Evolutionary conservation across 2,329 filamentous ascomycete genomes (phyloP).

Genomic region (Huntiella abstrusa): DNA sequence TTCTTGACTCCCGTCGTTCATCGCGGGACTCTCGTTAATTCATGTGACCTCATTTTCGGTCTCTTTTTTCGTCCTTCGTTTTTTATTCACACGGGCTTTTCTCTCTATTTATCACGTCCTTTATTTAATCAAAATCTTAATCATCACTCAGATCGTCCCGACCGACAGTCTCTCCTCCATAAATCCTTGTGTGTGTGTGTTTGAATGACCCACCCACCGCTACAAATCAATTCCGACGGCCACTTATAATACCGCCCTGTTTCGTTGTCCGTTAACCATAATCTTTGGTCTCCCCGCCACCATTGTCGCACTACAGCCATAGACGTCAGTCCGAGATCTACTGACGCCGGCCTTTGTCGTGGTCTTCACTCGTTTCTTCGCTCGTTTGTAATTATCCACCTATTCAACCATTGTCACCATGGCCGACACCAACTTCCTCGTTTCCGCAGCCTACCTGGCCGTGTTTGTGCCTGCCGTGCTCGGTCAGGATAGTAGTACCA

Average conservation of each 20-base stretch:
- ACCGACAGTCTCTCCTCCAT: too few relatives aligned
- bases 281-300: too few relatives aligned
- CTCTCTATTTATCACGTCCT: not conserved
- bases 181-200: too few relatives aligned
- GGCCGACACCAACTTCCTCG: constrained; percentile 9
- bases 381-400: not conserved
- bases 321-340: too few relatives aligned
- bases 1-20: not conserved
- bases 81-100: not conserved
- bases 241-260: not conserved
- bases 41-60: not conserved
- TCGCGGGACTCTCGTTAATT: not conserved
- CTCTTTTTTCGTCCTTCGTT: too few relatives aligned
- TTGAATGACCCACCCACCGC: not conserved
- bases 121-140: not conserved
- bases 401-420: not conserved
- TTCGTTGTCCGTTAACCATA: not conserved
- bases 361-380: too few relatives aligned
- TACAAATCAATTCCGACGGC: not conserved
- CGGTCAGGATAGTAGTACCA: constrained; percentile 2
- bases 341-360: too few relatives aligned
- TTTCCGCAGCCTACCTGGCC: constrained; percentile 11
- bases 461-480: constrained; percentile 12
- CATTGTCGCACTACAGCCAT: too few relatives aligned
- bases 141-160: not conserved